A percentile compares a stretch with the other conserved stretches of the same genome.
Conservation (phyloP, 768 basidiomycete genomes). For the Postia placenta region DNA sequence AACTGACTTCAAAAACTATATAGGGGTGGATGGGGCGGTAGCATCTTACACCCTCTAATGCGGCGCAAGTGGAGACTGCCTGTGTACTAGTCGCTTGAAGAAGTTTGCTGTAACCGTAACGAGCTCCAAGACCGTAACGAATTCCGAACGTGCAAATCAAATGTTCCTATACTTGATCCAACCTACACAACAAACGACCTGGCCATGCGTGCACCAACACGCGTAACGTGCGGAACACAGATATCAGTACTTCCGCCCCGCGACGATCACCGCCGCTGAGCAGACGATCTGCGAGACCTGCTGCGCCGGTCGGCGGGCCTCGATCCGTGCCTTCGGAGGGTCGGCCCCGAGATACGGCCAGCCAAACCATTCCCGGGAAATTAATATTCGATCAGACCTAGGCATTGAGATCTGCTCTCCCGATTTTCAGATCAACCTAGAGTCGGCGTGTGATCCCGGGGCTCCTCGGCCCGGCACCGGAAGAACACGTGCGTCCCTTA, state of each 20-base stretch:
- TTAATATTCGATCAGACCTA: constrained; percentile 2
- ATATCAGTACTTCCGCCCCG: not conserved
- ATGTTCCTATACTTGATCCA: no score
- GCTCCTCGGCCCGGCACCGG: not conserved
- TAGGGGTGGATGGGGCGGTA: constrained; percentile 20
- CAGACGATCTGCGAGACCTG: not conserved
- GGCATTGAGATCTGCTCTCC: not conserved
- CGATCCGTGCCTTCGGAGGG: not conserved
- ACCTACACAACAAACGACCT: no score
- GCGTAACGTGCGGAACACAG: not conserved
- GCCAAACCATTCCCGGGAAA: not conserved
- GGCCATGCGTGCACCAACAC: no score
- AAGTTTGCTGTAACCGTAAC: not conserved
- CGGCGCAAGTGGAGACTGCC: not conserved
- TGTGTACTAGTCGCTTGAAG: not conserved
- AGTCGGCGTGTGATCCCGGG: not conserved
- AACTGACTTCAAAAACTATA: not conserved
- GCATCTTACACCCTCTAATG: not conserved
- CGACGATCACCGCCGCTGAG: not conserved
- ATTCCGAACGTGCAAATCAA: no score
- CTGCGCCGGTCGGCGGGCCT: not conserved
- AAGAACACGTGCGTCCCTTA: not conserved
- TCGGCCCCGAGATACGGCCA: constrained; percentile 2
- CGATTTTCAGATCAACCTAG: constrained; percentile 1
- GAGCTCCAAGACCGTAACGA: not conserved